Evolutionary conservation across 2,329 filamentous ascomycete species (phyloP).

Genomic region (Xylariaceae sp.): DNA sequence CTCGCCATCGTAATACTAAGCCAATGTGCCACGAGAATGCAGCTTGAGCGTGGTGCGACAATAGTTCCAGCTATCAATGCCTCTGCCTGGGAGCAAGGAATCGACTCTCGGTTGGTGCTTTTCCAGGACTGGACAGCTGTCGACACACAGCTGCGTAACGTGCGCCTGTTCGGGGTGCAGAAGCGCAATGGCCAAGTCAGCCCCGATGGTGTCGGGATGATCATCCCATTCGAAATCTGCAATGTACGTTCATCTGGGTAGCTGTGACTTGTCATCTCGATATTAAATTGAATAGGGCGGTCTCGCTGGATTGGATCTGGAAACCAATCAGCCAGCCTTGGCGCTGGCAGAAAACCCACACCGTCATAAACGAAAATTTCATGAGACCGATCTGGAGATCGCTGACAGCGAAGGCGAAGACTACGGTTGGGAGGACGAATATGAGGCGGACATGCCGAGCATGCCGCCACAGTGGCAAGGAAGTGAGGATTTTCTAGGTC

Average conservation of each 20-base stretch:
- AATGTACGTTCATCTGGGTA: conserved; percentile 34
- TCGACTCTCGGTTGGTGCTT: conserved; percentile 68
- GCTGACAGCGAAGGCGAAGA: conserved; percentile 62
- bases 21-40: conserved; percentile 78
- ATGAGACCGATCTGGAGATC: conserved; percentile 54
- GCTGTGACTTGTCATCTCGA: conserved; percentile 11
- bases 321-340: conserved; percentile 34
- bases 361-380: conserved; percentile 57
- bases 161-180: conserved; percentile 58
- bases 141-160: conserved; percentile 41
- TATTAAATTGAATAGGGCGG: conserved; percentile 34
- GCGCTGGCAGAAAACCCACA: conserved; percentile 35
- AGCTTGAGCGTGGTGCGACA: conserved; percentile 58
- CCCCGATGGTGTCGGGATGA: conserved; percentile 37
- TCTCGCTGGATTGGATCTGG: conserved; percentile 38
- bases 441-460: conserved; percentile 54
- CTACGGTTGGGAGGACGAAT: conserved; percentile 66
- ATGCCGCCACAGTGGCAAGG: conserved; percentile 64
- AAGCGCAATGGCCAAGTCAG: conserved; percentile 54
- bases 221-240: conserved; percentile 47
- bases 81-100: conserved; percentile 71
- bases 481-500: conserved; percentile 56
- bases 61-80: conserved; percentile 72
- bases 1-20: conserved; percentile 71
- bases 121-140: conserved; percentile 70